phyloP scores from a whole-genome alignment of 768 basidiomycete genomes.

The Suillus americanus region DNA sequence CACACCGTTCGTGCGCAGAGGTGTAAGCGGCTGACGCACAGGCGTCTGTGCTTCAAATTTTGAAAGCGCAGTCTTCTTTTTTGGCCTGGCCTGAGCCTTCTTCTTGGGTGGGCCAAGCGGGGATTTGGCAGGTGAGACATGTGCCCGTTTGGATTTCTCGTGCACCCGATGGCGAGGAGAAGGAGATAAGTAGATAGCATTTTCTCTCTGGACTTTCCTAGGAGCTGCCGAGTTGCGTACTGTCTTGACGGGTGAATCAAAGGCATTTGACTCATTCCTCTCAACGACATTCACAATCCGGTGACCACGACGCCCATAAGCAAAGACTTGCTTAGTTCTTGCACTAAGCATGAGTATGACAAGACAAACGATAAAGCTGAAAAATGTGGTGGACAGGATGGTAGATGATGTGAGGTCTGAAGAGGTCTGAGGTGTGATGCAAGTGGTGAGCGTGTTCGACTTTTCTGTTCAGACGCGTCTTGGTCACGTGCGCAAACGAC shows the following conservation, averaged over 20 bases:
- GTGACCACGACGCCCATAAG: constrained; percentile 63
- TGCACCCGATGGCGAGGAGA: constrained; percentile 13
- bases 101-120: constrained; percentile 29
- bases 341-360: constrained; percentile 49
- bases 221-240: not conserved
- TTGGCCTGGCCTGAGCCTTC: constrained; percentile 19
- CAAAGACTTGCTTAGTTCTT: constrained; percentile 63
- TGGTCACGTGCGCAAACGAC: constrained; percentile 2
- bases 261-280: constrained; percentile 19
- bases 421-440: not conserved
- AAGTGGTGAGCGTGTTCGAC: not conserved
- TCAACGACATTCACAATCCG: constrained; percentile 53
- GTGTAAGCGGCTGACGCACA: constrained; percentile 41
- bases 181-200: constrained; percentile 24
- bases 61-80: constrained; percentile 16
- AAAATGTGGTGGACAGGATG: not conserved
- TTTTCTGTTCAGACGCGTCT: constrained; percentile 2
- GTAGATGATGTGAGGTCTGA: not conserved
- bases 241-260: constrained; percentile 6
- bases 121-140: constrained; percentile 19
- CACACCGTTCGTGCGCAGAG: constrained; percentile 27
- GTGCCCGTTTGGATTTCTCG: constrained; percentile 15
- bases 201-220: constrained; percentile 20
- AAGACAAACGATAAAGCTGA: not conserved
- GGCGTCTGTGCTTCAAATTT: constrained; percentile 19